Evolutionary conservation across 2,329 filamentous ascomycete genomes (phyloP), one percentile per base, ranked within the genome.

Genomic region (Xylaria hypoxylon): DNA sequence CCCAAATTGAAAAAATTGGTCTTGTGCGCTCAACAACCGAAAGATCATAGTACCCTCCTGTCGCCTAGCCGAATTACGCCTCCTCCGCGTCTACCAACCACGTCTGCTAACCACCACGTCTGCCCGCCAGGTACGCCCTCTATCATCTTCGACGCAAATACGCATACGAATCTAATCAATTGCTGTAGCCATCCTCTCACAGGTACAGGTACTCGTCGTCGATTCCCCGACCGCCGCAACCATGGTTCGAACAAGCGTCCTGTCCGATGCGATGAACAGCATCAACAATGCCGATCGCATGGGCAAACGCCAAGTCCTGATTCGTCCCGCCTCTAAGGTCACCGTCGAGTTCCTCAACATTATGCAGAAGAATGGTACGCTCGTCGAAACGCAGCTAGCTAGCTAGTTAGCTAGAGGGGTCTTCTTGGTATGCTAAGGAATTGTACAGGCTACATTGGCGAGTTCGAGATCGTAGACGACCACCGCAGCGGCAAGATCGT

Each of bases 401-500:
- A 13, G 1, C 4, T 15, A 15, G 10, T 2, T 38, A 38, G 35
- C 35, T 38, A 38, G 35, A 33, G 31, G 31, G 31, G 31, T 33
- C 35, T 38, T 15, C 35, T 15, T 11, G 11, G 22, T 24, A 31
- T 24, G 52, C 52, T 55, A 55, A 55, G 35, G 40, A 19, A 24
- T 26, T 1, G 15, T 26, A 6, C 63, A 65, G 63, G 64, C 59
- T 66, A 66, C 52, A 22, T 66, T 35, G 59, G 59, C 59, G 64
- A 66, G 26, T 66, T 66, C 59, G 64, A 66, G 48, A 61, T 62
- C 33, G 64, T 66, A 53, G 64, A 66, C 48, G 64, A 66, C 59
- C 64, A 66, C 64, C 64, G 64, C 26, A 62, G 64, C 64, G 64
- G 64, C 59, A 66, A 66, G 59, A 66, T 66, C 47, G 64, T 66